These are phyloP conservation scores for Dryas alaskensis DNA, from an alignment of 306 rosid genomes.

Conservation along the genomic window DNA sequence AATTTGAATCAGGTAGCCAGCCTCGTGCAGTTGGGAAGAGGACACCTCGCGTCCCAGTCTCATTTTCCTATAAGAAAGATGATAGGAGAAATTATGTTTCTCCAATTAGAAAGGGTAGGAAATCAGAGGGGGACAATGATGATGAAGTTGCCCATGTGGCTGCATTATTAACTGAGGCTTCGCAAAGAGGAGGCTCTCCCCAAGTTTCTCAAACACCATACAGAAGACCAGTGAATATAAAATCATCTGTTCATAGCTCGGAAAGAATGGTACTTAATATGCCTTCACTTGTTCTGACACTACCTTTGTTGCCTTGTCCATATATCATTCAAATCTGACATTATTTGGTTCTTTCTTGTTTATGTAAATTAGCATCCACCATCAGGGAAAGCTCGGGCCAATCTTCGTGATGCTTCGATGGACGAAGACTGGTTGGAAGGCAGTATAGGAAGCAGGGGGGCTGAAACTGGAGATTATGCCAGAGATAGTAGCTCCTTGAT, in stretches of 20 bases:
- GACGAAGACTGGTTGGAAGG: conserved; percentile 65
- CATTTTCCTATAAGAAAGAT: conserved; percentile 45
- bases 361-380: conserved; percentile 44
- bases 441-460: conserved; percentile 59
- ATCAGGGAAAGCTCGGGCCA: conserved; percentile 38
- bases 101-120: conserved; percentile 42
- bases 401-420: conserved; percentile 39
- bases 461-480: conserved; percentile 67
- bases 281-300: conserved; percentile 2
- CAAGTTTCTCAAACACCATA: conserved; percentile 44
- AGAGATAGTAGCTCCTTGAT: conserved; percentile 55
- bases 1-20: conserved; percentile 47
- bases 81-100: conserved; percentile 39
- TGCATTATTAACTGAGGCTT: conserved; percentile 63
- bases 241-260: conserved; percentile 43
- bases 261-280: conserved; percentile 43
- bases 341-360: conserved; percentile 15
- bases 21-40: conserved; percentile 82
- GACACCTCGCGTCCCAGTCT: conserved; percentile 73
- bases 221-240: conserved; percentile 40
- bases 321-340: conserved; percentile 9
- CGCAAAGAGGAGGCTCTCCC: conserved; percentile 66
- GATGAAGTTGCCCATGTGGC: conserved; percentile 57
- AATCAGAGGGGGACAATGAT: conserved; percentile 48
- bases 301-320: conserved; percentile 17